Conservation (phyloP, 257 asterid genomes). For the Capsicum pubescens region DNA sequence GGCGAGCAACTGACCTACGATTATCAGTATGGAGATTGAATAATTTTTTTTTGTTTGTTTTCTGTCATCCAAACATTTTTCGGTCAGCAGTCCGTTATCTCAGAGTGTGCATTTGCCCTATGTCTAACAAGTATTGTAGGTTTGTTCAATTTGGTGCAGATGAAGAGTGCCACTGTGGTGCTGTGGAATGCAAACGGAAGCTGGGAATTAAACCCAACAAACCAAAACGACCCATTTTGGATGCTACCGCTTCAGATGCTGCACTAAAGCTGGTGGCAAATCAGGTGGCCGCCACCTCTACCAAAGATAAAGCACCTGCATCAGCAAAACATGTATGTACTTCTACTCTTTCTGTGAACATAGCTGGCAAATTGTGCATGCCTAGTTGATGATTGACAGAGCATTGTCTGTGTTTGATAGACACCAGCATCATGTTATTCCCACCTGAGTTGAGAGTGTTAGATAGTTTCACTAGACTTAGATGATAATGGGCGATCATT, state of each 20-base stretch:
- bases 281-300: slow-evolving; percentile 66
- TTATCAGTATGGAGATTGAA: slow-evolving; percentile 77
- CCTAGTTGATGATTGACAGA: background rate
- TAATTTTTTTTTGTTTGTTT: slow-evolving; percentile 22
- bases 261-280: slow-evolving; percentile 64
- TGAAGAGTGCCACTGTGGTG: slow-evolving; percentile 96
- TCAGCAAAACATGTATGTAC: slow-evolving; percentile 51
- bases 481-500: background rate
- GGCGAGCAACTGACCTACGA: slow-evolving; percentile 96
- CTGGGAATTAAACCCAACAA: slow-evolving; percentile 84
- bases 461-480: background rate
- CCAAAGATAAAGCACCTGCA: slow-evolving; percentile 50
- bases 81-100: slow-evolving; percentile 9
- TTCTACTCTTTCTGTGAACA: background rate
- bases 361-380: background rate
- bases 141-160: slow-evolving; percentile 99
- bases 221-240: slow-evolving; percentile 63
- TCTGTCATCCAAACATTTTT: slow-evolving; percentile 3
- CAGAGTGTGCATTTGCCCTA: slow-evolving; percentile 25
- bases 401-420: background rate
- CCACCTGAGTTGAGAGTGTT: background rate
- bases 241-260: slow-evolving; percentile 84
- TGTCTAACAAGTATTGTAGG: slow-evolving; percentile 77
- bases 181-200: slow-evolving; percentile 77
- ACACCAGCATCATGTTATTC: background rate